These are phyloP conservation scores for Pistacia integerrima DNA, from an alignment of 345 rosid genomes.

Conservation along the genomic window DNA sequence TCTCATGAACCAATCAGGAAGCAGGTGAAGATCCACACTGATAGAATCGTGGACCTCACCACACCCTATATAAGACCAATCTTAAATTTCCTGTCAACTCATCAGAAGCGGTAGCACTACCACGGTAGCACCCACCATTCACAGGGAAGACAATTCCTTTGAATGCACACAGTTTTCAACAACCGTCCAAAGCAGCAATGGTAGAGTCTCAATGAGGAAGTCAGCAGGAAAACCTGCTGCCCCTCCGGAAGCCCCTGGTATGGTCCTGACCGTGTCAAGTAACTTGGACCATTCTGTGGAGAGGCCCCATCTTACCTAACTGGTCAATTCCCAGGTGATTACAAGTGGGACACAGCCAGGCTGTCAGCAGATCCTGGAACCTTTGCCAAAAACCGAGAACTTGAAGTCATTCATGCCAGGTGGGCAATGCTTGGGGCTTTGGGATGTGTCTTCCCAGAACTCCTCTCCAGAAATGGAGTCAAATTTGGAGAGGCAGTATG, in stretches of 20 bases:
- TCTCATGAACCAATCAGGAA: constrained; percentile 24
- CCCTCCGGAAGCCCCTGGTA: constrained; percentile 56
- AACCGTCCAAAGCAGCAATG: constrained; percentile 9
- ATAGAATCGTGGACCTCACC: constrained; percentile 33
- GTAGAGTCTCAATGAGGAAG: constrained; percentile 33
- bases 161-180: constrained; percentile 18
- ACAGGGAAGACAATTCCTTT: constrained; percentile 29
- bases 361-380: constrained; percentile 60
- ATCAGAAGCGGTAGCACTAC: too few species aligned
- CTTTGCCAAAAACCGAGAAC: constrained; percentile 50
- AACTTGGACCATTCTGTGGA: constrained; percentile 50
- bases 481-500: constrained; percentile 54
- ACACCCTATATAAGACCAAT: constrained; percentile 17
- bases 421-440: constrained; percentile 53
- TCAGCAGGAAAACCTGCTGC: constrained; percentile 34
- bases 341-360: constrained; percentile 63
- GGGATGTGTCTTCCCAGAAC: constrained; percentile 53
- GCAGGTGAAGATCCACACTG: constrained; percentile 27
- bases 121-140: constrained; percentile 9
- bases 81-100: neutral
- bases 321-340: constrained; percentile 53
- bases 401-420: constrained; percentile 53
- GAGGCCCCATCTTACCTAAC: constrained; percentile 50
- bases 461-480: constrained; percentile 49
- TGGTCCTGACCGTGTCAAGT: constrained; percentile 47